These are phyloP conservation scores for Tetracentron sinense DNA, from an alignment of 164 flowering plant species.

Conservation along the genomic window DNA sequence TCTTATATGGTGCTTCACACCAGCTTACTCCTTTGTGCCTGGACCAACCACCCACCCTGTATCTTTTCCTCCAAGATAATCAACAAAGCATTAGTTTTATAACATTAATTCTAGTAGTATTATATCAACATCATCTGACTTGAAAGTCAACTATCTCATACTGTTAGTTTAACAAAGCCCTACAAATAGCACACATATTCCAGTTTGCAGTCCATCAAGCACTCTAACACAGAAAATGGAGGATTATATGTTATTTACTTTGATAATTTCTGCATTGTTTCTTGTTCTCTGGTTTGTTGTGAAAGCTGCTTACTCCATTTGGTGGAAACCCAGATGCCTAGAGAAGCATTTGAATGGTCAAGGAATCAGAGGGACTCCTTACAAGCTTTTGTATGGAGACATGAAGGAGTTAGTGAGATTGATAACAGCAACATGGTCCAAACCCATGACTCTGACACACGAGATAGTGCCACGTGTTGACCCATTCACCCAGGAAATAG, in stretches of 20 bases:
- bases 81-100: too few relatives aligned
- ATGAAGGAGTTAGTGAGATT: conserved; percentile 24
- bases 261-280: background rate
- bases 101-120: too few relatives aligned
- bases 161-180: background rate
- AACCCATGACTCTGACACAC: conserved; percentile 37
- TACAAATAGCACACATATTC: background rate
- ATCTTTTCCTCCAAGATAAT: background rate
- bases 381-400: conserved; percentile 40
- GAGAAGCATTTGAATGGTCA: conserved; percentile 40
- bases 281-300: conserved; percentile 2
- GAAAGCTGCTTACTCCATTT: conserved; percentile 22
- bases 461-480: conserved; percentile 29
- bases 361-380: conserved; percentile 42
- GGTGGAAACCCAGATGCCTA: conserved; percentile 48
- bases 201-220: background rate
- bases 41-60: background rate
- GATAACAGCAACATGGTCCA: conserved; percentile 36
- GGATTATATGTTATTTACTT: background rate
- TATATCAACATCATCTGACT: background rate
- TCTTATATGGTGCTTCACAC: background rate
- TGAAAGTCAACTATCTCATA: background rate
- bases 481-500: conserved; percentile 22
- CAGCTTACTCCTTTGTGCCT: background rate
- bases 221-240: background rate